phyloP scores from a whole-genome alignment of 805 yeast genomes.

The Debaryomyces tyrocola region DNA sequence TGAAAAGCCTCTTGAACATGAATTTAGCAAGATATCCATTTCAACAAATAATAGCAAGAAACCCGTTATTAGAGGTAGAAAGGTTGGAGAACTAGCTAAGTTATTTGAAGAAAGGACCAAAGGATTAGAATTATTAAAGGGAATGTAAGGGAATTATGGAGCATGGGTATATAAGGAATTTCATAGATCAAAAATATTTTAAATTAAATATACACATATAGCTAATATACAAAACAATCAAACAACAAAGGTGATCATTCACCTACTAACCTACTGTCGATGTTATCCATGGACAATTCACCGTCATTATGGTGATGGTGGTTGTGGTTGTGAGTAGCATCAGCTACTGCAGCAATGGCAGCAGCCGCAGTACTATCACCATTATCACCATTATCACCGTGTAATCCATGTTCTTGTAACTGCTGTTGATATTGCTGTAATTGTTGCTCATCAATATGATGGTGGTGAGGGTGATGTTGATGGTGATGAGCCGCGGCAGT shows the following conservation, averaged over 20 bases:
- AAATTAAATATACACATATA: background rate
- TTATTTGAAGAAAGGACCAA: slow-evolving; percentile 60
- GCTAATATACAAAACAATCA: background rate
- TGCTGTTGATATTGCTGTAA: slow-evolving; percentile 29
- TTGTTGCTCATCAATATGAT: slow-evolving; percentile 21
- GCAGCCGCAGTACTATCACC: slow-evolving; percentile 36
- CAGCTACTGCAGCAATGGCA: slow-evolving; percentile 44
- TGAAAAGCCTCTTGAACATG: slow-evolving; percentile 1
- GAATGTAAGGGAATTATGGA: slow-evolving; percentile 14
- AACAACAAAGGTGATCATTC: slow-evolving; percentile 21
- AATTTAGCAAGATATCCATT: background rate
- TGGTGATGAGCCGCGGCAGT: slow-evolving; percentile 24
- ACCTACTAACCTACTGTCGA: slow-evolving; percentile 46
- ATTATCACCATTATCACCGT: slow-evolving; percentile 16
- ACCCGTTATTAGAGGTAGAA: slow-evolving; percentile 53
- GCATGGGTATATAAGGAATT: background rate
- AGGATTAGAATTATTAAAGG: slow-evolving; percentile 35
- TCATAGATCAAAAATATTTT: slow-evolving; percentile 9
- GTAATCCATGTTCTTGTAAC: slow-evolving; percentile 21
- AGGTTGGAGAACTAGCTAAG: slow-evolving; percentile 62
- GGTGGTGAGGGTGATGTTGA: slow-evolving; percentile 24
- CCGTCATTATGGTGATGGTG: slow-evolving; percentile 22
- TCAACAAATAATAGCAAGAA: slow-evolving; percentile 13
- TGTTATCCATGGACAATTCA: slow-evolving; percentile 43
- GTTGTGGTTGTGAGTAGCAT: slow-evolving; percentile 29